phyloP scores from a whole-genome alignment of 2,329 filamentous ascomycete genomes.

The Didymella glomerata region DNA sequence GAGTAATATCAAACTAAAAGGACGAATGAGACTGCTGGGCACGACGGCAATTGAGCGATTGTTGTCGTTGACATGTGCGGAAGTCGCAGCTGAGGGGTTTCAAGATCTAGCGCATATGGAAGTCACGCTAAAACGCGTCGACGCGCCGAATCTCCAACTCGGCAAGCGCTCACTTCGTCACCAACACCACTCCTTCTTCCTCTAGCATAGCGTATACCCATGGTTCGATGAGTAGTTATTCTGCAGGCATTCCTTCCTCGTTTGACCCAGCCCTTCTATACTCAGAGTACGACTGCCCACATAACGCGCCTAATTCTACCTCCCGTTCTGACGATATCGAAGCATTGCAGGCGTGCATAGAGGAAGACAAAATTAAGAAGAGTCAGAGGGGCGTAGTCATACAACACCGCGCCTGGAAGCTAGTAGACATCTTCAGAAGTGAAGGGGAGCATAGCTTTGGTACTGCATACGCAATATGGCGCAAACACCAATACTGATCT shows the following conservation, averaged over 20 bases:
- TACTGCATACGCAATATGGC: slow-evolving; percentile 29
- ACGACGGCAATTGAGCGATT: not conserved
- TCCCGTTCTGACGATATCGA: slow-evolving; percentile 60
- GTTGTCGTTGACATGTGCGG: not conserved
- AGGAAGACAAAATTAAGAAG: slow-evolving; percentile 55
- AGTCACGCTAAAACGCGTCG: slow-evolving; percentile 29
- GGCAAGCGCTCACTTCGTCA: not conserved
- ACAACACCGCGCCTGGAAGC: slow-evolving; percentile 60
- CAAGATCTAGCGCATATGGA: slow-evolving; percentile 1
- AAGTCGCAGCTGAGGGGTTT: not conserved
- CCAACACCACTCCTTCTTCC: not conserved
- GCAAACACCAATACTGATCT: slow-evolving; percentile 31
- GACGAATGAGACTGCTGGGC: no score
- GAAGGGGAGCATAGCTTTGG: slow-evolving; percentile 55
- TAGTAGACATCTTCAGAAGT: slow-evolving; percentile 59
- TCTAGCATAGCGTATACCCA: slow-evolving; percentile 10
- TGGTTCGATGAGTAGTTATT: slow-evolving; percentile 41
- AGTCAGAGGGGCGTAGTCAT: slow-evolving; percentile 58
- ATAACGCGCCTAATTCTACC: slow-evolving; percentile 30
- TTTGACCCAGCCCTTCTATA: slow-evolving; percentile 62
- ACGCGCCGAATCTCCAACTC: slow-evolving; percentile 13
- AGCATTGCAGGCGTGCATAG: slow-evolving; percentile 53
- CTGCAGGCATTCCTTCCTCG: slow-evolving; percentile 54
- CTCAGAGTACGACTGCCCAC: slow-evolving; percentile 52
- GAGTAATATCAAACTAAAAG: no score